Base-by-base conservation (phyloP, 2,329 filamentous ascomycete genomes). In the Bipolaris sorokiniana region DNA sequence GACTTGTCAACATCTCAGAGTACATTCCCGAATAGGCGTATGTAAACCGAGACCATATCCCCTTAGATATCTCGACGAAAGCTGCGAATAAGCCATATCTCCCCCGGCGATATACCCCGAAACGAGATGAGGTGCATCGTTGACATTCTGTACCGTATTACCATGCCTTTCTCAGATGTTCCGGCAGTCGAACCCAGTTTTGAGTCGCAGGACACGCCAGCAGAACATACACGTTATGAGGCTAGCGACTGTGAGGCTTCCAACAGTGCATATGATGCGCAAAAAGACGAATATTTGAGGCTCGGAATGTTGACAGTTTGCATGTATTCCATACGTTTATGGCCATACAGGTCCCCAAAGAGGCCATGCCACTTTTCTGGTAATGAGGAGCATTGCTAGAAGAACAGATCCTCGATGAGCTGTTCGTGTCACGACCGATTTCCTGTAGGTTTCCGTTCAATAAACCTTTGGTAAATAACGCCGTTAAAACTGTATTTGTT, bases 361-460 rank as follows among this genome's bases (percentile, higher is more conserved):
- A 28, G 9, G 2, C 5, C 37, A 22, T 4, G 11, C 5, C 18
- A 23, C 6, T 23, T 22, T 9, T 7, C 38, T 4, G n/a, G 7
- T 10, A 13, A 42, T 36, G 22, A 31, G 18, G 16, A 16, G 37
- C 10, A 16, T 42, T 20, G 20, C 11, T 18, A 13, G 6, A 48
- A 18, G 15, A 15, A 16, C 36, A 23, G 16, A 33, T 33, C 33
- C 6, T 48, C 16, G 18, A 26, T 40, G 49, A 54, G 36, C 38
- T 38, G 48, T 31, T 53, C 38, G 49, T 33, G 33, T 45, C 34
- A 31, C 15, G 10, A n/a, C 18, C 34, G n/a, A 36, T 23, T 20
- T 10, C n/a, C 31, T 53, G 54, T 48, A 13, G 36, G 36, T 44
- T 42, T n/a, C 49, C 44, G 49, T 48, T 33, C 3, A n/a, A 28